Evolutionary conservation across 371 early-diverging fungal genomes (phyloP), one percentile per base, ranked within the genome.

Genomic region (Rhizopus arrhizus): DNA sequence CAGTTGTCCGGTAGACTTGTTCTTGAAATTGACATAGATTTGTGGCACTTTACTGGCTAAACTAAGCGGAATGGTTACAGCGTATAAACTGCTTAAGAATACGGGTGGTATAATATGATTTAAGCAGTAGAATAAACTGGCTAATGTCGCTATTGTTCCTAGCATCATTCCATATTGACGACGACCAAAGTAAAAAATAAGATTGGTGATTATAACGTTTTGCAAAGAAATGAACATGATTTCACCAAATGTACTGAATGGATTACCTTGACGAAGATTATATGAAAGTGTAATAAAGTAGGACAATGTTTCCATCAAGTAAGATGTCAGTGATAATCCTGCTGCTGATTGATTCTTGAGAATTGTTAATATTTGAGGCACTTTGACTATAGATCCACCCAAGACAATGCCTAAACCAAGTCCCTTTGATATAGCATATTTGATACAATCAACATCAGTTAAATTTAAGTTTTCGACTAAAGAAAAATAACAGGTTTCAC

Each of bases 311-410:
- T 97, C 98, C 42, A 96, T 74, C 22, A 91, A 57, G 64, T 90
- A 90, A 13, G 90, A 84, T 15, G 80, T 55, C 47, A 93, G 73
- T 4, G 90, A 90, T 49, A 97, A 79, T 5, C 98, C 98, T 43
- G 82, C 66, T 11, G 87, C 89, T 22, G 92, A 91, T 42, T 75
- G 62, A 31, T 87, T 79, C 11, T 65, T 58, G 10, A 93, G 40
- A 31, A 97, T 94, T 62, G 94, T 96, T 68, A 90, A 59, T 53
- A 97, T 93, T 81, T 97, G 97, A 11, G 98, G 98, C 13, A 97
- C 71, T 74, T 97, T 97, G 62, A 96, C 89, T 52, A 96, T 85
- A 50, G 89, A 79, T 16, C 93, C 89, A 51, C 93, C 95, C 8
- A 85, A 66, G 13, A 96, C 91, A 59, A 97, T 95, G 38, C 92